These are phyloP conservation scores for Fraxinus anomala DNA, from an alignment of 257 asterid genomes.

Conservation along the genomic window DNA sequence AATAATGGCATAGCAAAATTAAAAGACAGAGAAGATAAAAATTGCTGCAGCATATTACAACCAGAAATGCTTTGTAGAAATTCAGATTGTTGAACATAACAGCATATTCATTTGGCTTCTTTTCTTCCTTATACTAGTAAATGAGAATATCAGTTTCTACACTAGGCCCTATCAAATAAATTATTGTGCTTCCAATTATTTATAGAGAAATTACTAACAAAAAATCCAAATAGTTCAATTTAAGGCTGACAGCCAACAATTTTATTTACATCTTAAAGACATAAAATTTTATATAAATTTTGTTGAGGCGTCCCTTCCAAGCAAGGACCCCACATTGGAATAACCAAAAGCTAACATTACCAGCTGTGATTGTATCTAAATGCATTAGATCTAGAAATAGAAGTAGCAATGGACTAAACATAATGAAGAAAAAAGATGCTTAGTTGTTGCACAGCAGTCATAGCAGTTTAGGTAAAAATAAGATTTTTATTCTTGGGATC, in stretches of 20 bases:
- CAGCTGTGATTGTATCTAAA: neutral
- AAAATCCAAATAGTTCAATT: no score
- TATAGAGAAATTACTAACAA: neutral
- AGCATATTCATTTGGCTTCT: neutral
- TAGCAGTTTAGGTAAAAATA: neutral
- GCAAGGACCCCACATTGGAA: neutral
- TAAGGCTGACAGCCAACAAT: neutral
- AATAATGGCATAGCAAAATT: neutral
- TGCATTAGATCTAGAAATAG: neutral
- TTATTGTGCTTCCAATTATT: neutral
- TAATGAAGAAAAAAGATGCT: neutral
- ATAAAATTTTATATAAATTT: neutral
- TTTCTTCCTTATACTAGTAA: neutral
- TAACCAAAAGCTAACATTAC: neutral
- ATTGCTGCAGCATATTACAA: neutral
- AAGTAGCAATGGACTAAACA: neutral
- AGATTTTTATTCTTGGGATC: neutral
- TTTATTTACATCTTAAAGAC: neutral
- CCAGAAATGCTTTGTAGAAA: neutral
- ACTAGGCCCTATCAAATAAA: neutral
- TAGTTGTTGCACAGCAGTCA: neutral
- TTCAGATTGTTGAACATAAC: neutral
- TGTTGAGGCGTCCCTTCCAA: neutral
- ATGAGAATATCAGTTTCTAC: neutral
- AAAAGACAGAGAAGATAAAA: neutral